These are phyloP conservation scores for Globomyces pollinis-pini DNA, from an alignment of 192 early-diverging fungal species.

Conservation along the genomic window DNA sequence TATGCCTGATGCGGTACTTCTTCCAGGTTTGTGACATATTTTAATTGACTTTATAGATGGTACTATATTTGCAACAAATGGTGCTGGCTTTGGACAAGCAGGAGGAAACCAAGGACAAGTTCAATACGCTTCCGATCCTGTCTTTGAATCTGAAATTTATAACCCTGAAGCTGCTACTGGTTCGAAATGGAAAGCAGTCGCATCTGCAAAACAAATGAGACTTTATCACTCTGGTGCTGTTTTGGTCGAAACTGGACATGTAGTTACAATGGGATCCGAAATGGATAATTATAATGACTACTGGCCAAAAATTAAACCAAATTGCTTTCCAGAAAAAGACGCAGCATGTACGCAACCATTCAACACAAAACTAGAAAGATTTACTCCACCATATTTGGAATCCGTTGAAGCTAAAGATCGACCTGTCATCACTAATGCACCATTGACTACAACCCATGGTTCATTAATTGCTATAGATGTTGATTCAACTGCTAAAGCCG, in stretches of 20 bases:
- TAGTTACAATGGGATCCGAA: slow-evolving; percentile 35
- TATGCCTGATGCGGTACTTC: slow-evolving; percentile 25
- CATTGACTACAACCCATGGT: slow-evolving; percentile 15
- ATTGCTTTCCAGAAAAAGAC: background rate
- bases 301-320: slow-evolving; percentile 11
- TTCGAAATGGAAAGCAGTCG: slow-evolving; percentile 12
- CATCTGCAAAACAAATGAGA: slow-evolving; percentile 7
- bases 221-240: slow-evolving; percentile 32
- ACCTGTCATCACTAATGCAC: slow-evolving; percentile 8
- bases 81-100: slow-evolving; percentile 23
- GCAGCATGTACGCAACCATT: slow-evolving; percentile 12
- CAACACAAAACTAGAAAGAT: slow-evolving; percentile 13
- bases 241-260: slow-evolving; percentile 22
- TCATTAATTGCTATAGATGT: slow-evolving; percentile 14
- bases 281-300: slow-evolving; percentile 37
- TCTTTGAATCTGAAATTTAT: slow-evolving; percentile 25
- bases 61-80: slow-evolving; percentile 26
- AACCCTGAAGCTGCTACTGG: slow-evolving; percentile 18
- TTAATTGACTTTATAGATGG: no score
- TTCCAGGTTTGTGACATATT: slow-evolving; percentile 20
- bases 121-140: slow-evolving; percentile 21
- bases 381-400: slow-evolving; percentile 12
- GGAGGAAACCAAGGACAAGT: slow-evolving; percentile 31
- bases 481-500: slow-evolving; percentile 3
- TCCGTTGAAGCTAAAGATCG: background rate